Base-by-base conservation (phyloP, 306 rosid genomes). In the Cucurbita maxima region DNA sequence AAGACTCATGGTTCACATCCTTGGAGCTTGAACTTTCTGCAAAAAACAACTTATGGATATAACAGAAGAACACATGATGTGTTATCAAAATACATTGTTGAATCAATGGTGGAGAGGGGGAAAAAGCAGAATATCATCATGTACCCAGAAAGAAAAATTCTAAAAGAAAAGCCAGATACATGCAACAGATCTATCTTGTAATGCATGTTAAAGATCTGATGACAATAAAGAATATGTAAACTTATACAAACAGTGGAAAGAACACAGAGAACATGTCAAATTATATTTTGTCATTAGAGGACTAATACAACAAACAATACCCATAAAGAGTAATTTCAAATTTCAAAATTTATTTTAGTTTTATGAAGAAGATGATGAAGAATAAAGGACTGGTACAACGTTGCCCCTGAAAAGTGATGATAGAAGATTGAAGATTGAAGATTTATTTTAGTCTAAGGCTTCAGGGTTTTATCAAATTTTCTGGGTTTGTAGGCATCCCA, bases 21-120 rank as follows among this genome's bases (percentile, higher is more conserved):
- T 80, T 81, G 76, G 72, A 57, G 61, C 51, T 77, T 40, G 86
- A 81, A 69, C 73, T 79, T 75, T 87, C 97, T 87, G 82, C 73
- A 83, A 76, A 76, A 57, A 66, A 58, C 72, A 88, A 53, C 79
- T 81, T 61, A 76, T 61, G 77, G 2, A 55, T 45, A 58, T 36
- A 72, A 75, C 74, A 61, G 38, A 69, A 69, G 58, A 48, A 44
- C 45, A 48, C 30, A 25, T 69, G 73, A 20, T 45, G 40, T 20
- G 19, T 11, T 20, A 67, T 19, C 73, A 44, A 20, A 22, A 20
- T 11, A 44, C 52, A 66, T 47, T 47, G 30, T 37, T 22, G 74
- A 52, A 50, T 50, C 19, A 69, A 20, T 48, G 58, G 56, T 20
- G 73, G 40, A 30, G 15, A 69, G 19, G 74, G 5, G 20, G 20